Evolutionary conservation across 169 alveolate genomes (phyloP).

Genomic region (Plasmodium yoelii): DNA sequence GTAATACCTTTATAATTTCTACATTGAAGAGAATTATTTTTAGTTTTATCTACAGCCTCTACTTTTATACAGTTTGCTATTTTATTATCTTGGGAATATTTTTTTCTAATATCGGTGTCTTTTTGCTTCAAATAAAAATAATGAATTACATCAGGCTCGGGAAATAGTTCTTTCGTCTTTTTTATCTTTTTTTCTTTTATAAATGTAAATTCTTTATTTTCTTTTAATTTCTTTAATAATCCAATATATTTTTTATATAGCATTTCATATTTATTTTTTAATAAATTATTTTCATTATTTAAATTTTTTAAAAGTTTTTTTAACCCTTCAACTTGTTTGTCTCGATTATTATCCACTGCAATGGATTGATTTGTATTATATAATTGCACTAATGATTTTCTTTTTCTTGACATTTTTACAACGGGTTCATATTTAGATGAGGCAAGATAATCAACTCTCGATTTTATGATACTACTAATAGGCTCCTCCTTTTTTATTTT

Average conservation of each 20-base stretch:
- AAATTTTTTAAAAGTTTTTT: slow-evolving; percentile 14
- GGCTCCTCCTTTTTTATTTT: slow-evolving; percentile 13
- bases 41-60: slow-evolving; percentile 30
- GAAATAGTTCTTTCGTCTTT: slow-evolving; percentile 10
- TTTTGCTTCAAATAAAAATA: slow-evolving; percentile 43
- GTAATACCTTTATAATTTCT: slow-evolving; percentile 32
- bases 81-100: slow-evolving; percentile 3
- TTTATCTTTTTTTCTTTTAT: slow-evolving; percentile 21
- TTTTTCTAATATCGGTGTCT: background rate
- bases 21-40: background rate
- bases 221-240: slow-evolving; percentile 18
- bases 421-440: too few relatives aligned
- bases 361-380: background rate
- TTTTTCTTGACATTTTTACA: too few relatives aligned
- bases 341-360: background rate
- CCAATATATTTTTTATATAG: slow-evolving; percentile 35
- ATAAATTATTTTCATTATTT: slow-evolving; percentile 44
- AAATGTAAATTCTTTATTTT: slow-evolving; percentile 56
- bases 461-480: background rate
- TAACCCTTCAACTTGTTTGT: background rate
- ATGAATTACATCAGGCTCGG: slow-evolving; percentile 35
- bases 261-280: slow-evolving; percentile 40
- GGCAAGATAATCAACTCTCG: background rate
- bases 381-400: too few relatives aligned
- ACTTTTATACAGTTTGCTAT: slow-evolving; percentile 50